Evolutionary conservation across 768 basidiomycete species (phyloP).

Genomic region (Boletus edulis): DNA sequence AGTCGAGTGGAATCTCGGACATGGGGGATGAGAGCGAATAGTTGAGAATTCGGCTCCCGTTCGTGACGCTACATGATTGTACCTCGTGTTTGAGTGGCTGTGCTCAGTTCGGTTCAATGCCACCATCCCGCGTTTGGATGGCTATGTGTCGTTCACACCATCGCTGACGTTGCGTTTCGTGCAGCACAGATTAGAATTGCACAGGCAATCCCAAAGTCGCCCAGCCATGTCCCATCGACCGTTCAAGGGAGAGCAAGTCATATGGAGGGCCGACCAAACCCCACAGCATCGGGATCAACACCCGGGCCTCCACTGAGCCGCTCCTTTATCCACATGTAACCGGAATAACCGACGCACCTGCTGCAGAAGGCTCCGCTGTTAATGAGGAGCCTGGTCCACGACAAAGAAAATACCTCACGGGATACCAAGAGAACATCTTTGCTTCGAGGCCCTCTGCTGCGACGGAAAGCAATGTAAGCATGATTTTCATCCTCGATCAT

Average conservation of each 20-base stretch:
- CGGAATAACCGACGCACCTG: background rate
- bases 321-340: background rate
- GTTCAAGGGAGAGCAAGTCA: background rate
- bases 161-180: constrained; percentile 59
- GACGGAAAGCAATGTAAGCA: constrained; percentile 1
- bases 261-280: background rate
- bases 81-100: no score
- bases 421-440: background rate
- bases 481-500: no score
- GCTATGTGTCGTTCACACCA: constrained; percentile 62
- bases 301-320: constrained; percentile 26
- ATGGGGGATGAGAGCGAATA: no score
- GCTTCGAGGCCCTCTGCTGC: no score
- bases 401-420: background rate
- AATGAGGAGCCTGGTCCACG: background rate
- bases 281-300: background rate
- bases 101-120: no score
- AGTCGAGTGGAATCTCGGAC: no score
- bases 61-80: no score
- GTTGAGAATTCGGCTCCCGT: no score
- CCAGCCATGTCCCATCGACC: background rate
- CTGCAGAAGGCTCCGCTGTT: background rate
- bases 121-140: constrained; percentile 74
- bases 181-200: constrained; percentile 57
- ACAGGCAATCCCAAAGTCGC: constrained; percentile 18